Conservation (phyloP, 345 rosid species). For the Ceriops decandra region DNA sequence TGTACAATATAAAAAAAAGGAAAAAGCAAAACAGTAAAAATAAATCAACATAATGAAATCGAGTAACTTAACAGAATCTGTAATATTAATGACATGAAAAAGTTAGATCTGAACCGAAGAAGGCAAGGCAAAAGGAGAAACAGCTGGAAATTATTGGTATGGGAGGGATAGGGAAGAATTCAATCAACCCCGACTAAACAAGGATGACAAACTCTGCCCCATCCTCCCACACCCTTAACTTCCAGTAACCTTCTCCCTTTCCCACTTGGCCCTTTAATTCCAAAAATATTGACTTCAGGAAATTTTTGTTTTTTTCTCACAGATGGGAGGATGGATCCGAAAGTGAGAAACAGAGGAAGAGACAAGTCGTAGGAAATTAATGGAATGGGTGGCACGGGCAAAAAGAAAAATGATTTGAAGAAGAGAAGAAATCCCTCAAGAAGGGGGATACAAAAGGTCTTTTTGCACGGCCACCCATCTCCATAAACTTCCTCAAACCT, state of each 20-base stretch:
- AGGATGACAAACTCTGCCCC: slow-evolving; percentile 5
- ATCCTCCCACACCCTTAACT: slow-evolving; percentile 19
- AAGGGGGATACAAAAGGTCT: too few species aligned
- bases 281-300: too few species aligned
- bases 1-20: too few species aligned
- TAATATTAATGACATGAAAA: too few species aligned
- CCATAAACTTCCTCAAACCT: too few species aligned
- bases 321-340: accelerated
- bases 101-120: neutral
- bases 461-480: too few species aligned
- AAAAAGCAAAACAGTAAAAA: too few species aligned
- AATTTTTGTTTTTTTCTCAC: too few species aligned
- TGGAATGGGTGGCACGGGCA: slow-evolving; percentile 14
- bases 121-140: slow-evolving; percentile 4
- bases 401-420: neutral
- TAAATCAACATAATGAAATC: too few species aligned
- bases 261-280: too few species aligned
- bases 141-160: slow-evolving; percentile 22
- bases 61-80: too few species aligned
- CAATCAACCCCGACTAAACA: neutral
- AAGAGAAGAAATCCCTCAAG: too few species aligned
- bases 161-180: slow-evolving; percentile 24
- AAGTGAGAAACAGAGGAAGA: neutral
- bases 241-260: slow-evolving; percentile 11
- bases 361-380: slow-evolving; percentile 1